Conservation (phyloP, 164 flowering plant genomes). For the Protea cynaroides region DNA sequence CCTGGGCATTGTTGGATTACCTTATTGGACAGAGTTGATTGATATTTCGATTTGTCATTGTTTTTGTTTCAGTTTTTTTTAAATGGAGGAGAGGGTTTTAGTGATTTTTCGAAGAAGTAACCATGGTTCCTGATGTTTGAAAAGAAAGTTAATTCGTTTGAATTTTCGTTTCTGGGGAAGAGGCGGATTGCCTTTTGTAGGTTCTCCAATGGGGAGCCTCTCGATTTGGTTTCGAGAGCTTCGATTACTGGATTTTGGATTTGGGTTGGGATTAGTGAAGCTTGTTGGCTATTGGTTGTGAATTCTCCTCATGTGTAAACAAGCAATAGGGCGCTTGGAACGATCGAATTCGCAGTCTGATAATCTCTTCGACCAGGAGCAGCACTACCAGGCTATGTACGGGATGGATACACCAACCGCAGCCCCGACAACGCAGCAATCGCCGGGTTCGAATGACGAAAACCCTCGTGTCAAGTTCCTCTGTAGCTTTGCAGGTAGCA, state of each 20-base stretch:
- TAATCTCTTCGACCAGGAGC: slow-evolving; percentile 11
- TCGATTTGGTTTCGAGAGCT: slow-evolving; percentile 2
- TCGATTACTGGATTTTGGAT: slow-evolving; percentile 2
- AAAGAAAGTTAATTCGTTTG: not conserved
- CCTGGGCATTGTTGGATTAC: not conserved
- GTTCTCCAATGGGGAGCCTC: slow-evolving; percentile 6
- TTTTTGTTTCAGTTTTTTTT: not conserved
- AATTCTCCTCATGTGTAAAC: slow-evolving; percentile 38
- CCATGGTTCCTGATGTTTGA: slow-evolving; percentile 1
- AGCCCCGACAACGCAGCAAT: slow-evolving; percentile 12
- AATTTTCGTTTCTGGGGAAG: not conserved
- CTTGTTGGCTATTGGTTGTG: slow-evolving; percentile 9
- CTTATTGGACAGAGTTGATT: not conserved
- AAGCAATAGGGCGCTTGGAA: slow-evolving; percentile 20
- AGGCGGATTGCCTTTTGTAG: too few relatives aligned
- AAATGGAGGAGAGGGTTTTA: not conserved
- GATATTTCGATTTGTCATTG: too few relatives aligned
- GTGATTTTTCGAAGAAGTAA: not conserved
- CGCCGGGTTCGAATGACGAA: slow-evolving; percentile 41
- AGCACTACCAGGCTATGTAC: slow-evolving; percentile 9
- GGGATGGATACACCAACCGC: slow-evolving; percentile 46
- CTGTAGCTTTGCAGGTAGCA: slow-evolving; percentile 87
- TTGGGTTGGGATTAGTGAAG: not conserved
- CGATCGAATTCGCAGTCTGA: slow-evolving; percentile 16
- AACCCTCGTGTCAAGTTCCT: slow-evolving; percentile 69